Evolutionary conservation across 2,329 filamentous ascomycete genomes (phyloP).

Genomic region (Berkeleyomyces basicola): DNA sequence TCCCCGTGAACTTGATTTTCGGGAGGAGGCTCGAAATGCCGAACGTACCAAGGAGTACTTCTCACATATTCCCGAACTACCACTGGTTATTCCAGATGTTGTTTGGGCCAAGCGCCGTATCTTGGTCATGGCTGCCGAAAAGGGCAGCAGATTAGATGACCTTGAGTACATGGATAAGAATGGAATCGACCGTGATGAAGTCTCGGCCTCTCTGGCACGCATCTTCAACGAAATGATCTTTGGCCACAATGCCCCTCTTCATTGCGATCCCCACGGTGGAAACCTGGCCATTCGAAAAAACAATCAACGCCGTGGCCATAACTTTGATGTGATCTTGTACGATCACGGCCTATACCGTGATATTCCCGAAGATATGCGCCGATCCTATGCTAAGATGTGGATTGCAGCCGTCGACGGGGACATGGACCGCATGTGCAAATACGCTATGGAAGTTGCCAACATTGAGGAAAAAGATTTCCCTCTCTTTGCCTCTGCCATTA

Average conservation of each 20-base stretch:
- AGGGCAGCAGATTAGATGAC: constrained; percentile 76
- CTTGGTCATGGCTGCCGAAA: constrained; percentile 86
- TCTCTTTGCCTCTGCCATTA: constrained; percentile 90
- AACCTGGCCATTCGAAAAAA: constrained; percentile 88
- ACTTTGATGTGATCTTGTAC: constrained; percentile 93
- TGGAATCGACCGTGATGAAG: constrained; percentile 84
- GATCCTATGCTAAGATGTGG: constrained; percentile 94
- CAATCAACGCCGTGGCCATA: constrained; percentile 38
- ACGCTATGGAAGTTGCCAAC: constrained; percentile 76
- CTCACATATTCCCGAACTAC: constrained; percentile 51
- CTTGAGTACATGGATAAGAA: constrained; percentile 71
- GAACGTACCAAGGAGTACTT: constrained; percentile 68
- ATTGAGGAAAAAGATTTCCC: constrained; percentile 83
- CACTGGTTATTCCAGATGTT: constrained; percentile 76
- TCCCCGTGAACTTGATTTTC: constrained; percentile 82
- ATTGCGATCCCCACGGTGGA: constrained; percentile 93
- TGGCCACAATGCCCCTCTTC: constrained; percentile 68
- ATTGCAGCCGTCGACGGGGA: constrained; percentile 86
- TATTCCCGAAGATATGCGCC: constrained; percentile 60
- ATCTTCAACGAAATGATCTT: constrained; percentile 99
- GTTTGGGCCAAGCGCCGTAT: constrained; percentile 81
- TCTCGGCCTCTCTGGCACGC: constrained; percentile 72
- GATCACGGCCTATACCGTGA: constrained; percentile 94
- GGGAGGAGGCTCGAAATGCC: constrained; percentile 72
- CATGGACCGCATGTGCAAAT: constrained; percentile 69